These are phyloP conservation scores for Hsuehochloa calcarea DNA, from an alignment of 176 grass and related monocot genomes.

Conservation along the genomic window DNA sequence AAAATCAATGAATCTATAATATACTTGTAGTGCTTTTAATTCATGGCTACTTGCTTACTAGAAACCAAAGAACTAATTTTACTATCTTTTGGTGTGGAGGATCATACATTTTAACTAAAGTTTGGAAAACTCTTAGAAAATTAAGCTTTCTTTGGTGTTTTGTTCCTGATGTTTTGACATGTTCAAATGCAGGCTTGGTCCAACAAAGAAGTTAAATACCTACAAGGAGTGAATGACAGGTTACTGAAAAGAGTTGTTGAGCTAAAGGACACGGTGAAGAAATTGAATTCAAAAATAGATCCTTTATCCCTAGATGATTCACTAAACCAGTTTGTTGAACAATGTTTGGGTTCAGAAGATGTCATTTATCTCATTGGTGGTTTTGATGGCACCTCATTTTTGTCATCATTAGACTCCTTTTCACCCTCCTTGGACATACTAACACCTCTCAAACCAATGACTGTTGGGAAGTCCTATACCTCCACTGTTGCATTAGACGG, in stretches of 20 bases:
- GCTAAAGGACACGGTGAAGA: slow-evolving; percentile 40
- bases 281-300: slow-evolving; percentile 57
- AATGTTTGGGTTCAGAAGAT: slow-evolving; percentile 67
- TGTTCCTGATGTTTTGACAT: slow-evolving; percentile 9
- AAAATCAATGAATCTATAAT: neutral
- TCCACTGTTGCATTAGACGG: slow-evolving; percentile 63
- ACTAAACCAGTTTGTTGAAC: slow-evolving; percentile 61
- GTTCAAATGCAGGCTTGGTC: slow-evolving; percentile 47
- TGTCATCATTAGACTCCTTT: slow-evolving; percentile 64
- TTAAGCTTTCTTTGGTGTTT: slow-evolving; percentile 1
- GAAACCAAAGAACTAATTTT: neutral
- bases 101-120: neutral
- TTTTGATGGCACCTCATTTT: slow-evolving; percentile 56
- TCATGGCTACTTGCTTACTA: neutral
- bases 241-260: slow-evolving; percentile 46
- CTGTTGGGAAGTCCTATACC: slow-evolving; percentile 51
- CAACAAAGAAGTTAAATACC: slow-evolving; percentile 37
- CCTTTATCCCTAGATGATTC: slow-evolving; percentile 58
- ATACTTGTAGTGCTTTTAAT: neutral
- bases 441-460: slow-evolving; percentile 65
- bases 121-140: neutral
- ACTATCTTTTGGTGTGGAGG: neutral
- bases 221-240: slow-evolving; percentile 44
- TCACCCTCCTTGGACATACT: slow-evolving; percentile 71
- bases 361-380: slow-evolving; percentile 81